Base-by-base conservation (phyloP, 257 asterid genomes). In the Solanum chmielewskii region DNA sequence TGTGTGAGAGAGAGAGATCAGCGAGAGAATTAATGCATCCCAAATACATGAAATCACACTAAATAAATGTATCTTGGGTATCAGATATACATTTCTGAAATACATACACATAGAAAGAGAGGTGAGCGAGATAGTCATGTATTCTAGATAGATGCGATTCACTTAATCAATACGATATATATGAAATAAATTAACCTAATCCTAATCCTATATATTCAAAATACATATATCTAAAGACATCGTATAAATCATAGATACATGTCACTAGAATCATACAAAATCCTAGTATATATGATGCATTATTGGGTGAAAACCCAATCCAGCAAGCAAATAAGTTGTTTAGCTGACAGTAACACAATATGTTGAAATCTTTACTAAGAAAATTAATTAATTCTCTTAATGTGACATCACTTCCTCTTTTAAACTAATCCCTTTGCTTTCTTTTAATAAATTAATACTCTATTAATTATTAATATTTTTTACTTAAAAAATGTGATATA, bases 311-410 rank as follows among this genome's bases (percentile, higher is more conserved):
- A 93, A 93, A 93, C 92, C 98, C 93, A 94, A 88, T 25, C 11
- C 71, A 89, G 77, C 94, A 93, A 93, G 96, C 95, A 91, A 94
- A 89, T 88, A 88, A 91, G 92, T 89, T 91, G 93, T 91, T 92
- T 91, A 92, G 90, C 91, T 86, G 90, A 89, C 86, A 89, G 85
- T 62, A 85, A 89, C 90, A 87, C 88, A 89, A 78, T 35, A 73
- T 87, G 64, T 88, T 62, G 89, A 82, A 29, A 59, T 75, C 47
- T 23, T 10, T 59, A 25, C 18, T 35, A 84, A 86, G 35, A 84
- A 71, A 35, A 74, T 2, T 68, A 68, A 71, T 71, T 16, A 37
- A 74, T 59, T 86, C 82, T 73, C 21, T 27, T 73, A 12, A 20
- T 2, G 88, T 91, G 93, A 90, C 91, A 90, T 90, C 92, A 92